Percentiles rank a stretch among this genome's conserved stretches.
phyloP scores from a whole-genome alignment of 805 yeast species.

The Saccharomycopsis sp. region DNA sequence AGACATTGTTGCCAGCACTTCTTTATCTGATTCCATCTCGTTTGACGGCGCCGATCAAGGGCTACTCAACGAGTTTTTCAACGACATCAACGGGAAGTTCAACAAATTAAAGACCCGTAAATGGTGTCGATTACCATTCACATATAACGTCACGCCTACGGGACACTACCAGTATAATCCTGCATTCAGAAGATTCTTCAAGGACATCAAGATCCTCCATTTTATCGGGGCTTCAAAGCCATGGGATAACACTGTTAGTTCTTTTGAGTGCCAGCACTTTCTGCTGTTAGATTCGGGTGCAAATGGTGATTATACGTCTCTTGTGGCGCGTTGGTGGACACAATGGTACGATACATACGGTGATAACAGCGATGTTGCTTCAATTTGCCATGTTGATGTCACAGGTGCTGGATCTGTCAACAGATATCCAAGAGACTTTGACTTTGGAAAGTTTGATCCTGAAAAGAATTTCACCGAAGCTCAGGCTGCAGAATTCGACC shows the following conservation, averaged over 20 bases:
- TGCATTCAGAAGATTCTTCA: constrained; percentile 48
- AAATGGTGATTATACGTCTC: constrained; percentile 2
- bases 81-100: constrained; percentile 23
- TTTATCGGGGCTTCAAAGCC: constrained; percentile 62
- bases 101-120: constrained; percentile 20
- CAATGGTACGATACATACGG: not conserved
- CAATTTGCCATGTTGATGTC: not conserved
- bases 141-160: constrained; percentile 72
- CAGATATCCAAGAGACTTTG: not conserved
- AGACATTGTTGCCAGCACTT: constrained; percentile 25
- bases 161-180: constrained; percentile 63
- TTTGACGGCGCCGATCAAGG: constrained; percentile 95
- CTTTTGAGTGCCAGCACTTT: not conserved
- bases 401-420: not conserved
- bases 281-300: not conserved
- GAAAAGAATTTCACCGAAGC: not conserved
- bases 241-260: constrained; percentile 31
- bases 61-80: constrained; percentile 65
- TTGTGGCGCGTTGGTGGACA: constrained; percentile 5
- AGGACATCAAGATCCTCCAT: constrained; percentile 45
- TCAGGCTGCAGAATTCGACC: not conserved
- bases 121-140: constrained; percentile 73
- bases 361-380: not conserved
- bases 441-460: not conserved
- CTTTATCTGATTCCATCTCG: constrained; percentile 25